Conservation (phyloP, 306 rosid species). For the Rosa lucieae region DNA sequence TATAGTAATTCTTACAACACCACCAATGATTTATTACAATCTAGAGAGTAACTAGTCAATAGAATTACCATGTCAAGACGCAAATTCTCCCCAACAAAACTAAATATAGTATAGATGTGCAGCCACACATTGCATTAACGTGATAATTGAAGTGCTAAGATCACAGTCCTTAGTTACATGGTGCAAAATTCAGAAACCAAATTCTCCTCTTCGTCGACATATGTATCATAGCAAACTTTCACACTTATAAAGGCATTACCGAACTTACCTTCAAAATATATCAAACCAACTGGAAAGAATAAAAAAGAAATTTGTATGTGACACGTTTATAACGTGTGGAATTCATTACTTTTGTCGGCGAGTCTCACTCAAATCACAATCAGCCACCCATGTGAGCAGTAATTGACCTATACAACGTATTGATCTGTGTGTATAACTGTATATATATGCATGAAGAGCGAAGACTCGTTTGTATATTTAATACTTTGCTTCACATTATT, state of each 20-base stretch:
- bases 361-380: not conserved
- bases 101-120: too few species aligned
- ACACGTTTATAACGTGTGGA: not conserved
- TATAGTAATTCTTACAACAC: too few species aligned
- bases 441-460: not conserved
- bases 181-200: too few species aligned
- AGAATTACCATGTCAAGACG: too few species aligned
- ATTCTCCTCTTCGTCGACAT: not conserved
- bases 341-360: not conserved
- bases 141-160: too few species aligned
- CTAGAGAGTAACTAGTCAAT: too few species aligned
- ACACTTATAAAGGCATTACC: not conserved
- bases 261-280: too few species aligned
- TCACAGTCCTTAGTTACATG: too few species aligned
- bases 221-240: not conserved
- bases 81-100: too few species aligned
- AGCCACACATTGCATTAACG: too few species aligned
- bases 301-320: not conserved
- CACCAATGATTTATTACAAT: too few species aligned
- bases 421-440: not conserved
- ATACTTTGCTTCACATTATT: not conserved
- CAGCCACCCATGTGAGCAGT: not conserved
- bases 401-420: not conserved
- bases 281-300: too few species aligned
- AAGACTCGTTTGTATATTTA: not conserved